Evolutionary conservation across 2,329 filamentous ascomycete species (phyloP).

Genomic region (Arthrobotrys conoides): DNA sequence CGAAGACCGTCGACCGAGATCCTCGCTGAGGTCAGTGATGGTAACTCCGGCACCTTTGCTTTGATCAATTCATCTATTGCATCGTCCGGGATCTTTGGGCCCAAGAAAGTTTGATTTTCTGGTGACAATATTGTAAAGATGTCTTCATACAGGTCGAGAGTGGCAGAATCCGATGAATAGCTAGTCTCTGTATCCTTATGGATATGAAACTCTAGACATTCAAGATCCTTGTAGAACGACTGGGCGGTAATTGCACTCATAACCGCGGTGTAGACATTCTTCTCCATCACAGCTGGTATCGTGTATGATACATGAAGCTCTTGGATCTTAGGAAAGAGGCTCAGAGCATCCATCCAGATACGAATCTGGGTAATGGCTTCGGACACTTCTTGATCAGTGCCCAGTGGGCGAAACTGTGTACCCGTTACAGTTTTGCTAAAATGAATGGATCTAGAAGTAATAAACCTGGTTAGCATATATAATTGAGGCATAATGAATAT

Average conservation of each 20-base stretch:
- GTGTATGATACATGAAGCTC: constrained; percentile 5
- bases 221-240: neutral
- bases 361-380: neutral
- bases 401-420: neutral
- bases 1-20: constrained; percentile 3
- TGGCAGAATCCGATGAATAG: too few species aligned
- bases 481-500: too few species aligned
- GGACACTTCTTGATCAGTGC: too few species aligned
- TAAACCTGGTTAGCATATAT: too few species aligned
- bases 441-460: neutral
- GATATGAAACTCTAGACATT: neutral
- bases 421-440: neutral
- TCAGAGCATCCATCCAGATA: neutral
- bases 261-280: neutral
- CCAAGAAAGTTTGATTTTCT: neutral
- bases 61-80: neutral
- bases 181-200: neutral
- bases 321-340: neutral
- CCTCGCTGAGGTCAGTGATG: neutral
- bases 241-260: neutral
- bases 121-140: neutral
- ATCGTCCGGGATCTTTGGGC: neutral
- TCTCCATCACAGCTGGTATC: neutral
- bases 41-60: neutral
- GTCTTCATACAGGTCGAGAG: neutral